These are phyloP conservation scores for Didymella glomerata DNA, from an alignment of 2,329 filamentous ascomycete species.

Conservation along the genomic window DNA sequence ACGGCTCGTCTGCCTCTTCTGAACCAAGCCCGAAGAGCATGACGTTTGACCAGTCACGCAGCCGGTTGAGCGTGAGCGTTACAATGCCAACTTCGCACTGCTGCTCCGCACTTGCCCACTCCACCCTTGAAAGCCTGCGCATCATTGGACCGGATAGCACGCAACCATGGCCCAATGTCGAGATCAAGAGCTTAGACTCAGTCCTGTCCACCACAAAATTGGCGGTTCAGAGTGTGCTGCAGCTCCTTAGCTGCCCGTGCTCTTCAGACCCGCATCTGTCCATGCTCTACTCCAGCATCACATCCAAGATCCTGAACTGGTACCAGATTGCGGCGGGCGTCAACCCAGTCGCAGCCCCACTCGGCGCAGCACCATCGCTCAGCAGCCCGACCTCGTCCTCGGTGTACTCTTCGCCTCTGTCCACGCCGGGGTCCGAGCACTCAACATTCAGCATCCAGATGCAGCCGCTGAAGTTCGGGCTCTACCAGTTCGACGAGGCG, in stretches of 20 bases:
- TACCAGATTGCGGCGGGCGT: constrained; percentile 44
- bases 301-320: constrained; percentile 45
- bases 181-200: constrained; percentile 38
- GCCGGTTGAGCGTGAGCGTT: constrained; percentile 29
- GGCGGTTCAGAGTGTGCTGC: constrained; percentile 39
- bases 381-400: constrained; percentile 22
- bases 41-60: constrained; percentile 20
- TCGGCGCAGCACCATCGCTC: constrained; percentile 24
- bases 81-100: constrained; percentile 38
- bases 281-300: constrained; percentile 49
- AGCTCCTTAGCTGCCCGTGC: constrained; percentile 44
- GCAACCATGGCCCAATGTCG: constrained; percentile 25
- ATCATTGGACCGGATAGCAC: constrained; percentile 32
- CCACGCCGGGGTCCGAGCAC: constrained; percentile 27
- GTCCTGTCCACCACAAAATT: constrained; percentile 40
- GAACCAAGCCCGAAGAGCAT: constrained; percentile 31
- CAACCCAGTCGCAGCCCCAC: constrained; percentile 25
- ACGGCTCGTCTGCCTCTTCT: constrained; percentile 20
- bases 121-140: constrained; percentile 43
- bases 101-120: constrained; percentile 43
- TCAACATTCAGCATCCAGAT: constrained; percentile 33
- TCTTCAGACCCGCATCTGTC: constrained; percentile 46
- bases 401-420: constrained; percentile 31
- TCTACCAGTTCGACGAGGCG: constrained; percentile 40
- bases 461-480: constrained; percentile 38